Evolutionary conservation across 768 basidiomycete genomes (phyloP), one percentile per base, ranked within the genome.

Genomic region (Rhizopogon vesiculosus): DNA sequence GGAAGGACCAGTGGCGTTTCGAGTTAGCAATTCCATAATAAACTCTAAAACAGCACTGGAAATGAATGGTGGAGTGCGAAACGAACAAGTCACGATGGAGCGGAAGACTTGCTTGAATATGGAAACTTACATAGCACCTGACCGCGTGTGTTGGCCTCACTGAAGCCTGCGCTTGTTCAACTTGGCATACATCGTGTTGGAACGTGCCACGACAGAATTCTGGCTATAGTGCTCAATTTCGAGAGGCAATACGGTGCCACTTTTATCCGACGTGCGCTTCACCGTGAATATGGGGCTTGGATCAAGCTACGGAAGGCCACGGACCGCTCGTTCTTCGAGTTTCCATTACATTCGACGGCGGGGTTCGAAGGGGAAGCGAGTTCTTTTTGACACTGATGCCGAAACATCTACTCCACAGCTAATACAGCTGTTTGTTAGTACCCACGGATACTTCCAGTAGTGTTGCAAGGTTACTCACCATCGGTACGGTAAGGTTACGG

Each of bases 351-450:
- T 49, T 38, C 19, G 35, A 49, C 9, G 22, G 22, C 13, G 35
- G 19, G 19, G 19, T 3, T 38, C 33, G 9, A 22, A 48, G 33
- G 18, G 2, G 46, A 48, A 35, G 31, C 13, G 31, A 49, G 35
- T 35, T 35, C 35, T 35, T 33, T 35, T 35, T 35, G 12, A 35
- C 35, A 35, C 5, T 35, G 19, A 35, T 35, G 18, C 33, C 31
- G 46, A 35, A 48, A 48, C 19, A 49, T 49, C 48, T 38, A 38
- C 48, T 49, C 48, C 48, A 49, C 35, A 49, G 15, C 35, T 49
- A 15, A 15, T 49, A 22, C 46, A 48, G 15, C 19, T 35, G 33
- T 33, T 35, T 48, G 18, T 19, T 18, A 35, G 46, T 49, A 35
- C 15, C 43, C 13, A 2, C 13, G 5, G 46, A 35, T 8, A 38